Evolutionary conservation across 257 asterid genomes (phyloP), one percentile per base, ranked within the genome.

Genomic region (Ligustrum vulgare): DNA sequence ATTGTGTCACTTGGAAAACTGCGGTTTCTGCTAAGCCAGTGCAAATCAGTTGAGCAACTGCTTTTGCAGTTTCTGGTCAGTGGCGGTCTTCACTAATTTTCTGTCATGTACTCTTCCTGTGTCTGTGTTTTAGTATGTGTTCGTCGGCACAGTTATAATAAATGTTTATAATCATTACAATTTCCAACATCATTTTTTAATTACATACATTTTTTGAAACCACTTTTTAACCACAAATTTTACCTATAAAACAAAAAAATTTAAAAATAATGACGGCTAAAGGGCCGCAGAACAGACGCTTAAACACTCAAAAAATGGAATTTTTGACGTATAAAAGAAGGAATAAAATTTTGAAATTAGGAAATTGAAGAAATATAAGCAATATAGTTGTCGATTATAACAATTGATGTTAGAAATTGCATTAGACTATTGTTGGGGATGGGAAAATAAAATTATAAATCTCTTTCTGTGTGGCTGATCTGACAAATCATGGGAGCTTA

Each of bases 21-120:
- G 80, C 94, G 78, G 41, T 94, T 72, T 78, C 92, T 33, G 98
- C 73, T 23, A 91, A 88, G 80, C 86, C 80, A 9, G 97, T 91
- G 72, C 88, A 86, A 70, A 92, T 94, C 76, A 77, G 69, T 22
- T 98, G 99, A 49, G 87, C 98, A 22, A 82, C 77, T 31, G 96
- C 98, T 2, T 94, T 81, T 79, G 93, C 98, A 47, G 91, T 91
- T 80, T 82, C 97, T 51, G 98, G 98, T 92, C 20, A 75, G 98
- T 79, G 11, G 67, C 28, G 20, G 11, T 60, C 25, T 25, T 60
- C 67, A 58, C 8, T 8, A 23, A 22, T 60, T 60, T 58, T n/a
- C 63, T 47, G 54, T 56, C 41, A 6, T 72, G 51, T 36, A 4
- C 22, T 32, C 56, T 56, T 60, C n/a, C 32, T 9, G 5, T 22